Base-by-base conservation (phyloP, 1,139 yeast genomes). In the Oligophagozyma castellii region DNA sequence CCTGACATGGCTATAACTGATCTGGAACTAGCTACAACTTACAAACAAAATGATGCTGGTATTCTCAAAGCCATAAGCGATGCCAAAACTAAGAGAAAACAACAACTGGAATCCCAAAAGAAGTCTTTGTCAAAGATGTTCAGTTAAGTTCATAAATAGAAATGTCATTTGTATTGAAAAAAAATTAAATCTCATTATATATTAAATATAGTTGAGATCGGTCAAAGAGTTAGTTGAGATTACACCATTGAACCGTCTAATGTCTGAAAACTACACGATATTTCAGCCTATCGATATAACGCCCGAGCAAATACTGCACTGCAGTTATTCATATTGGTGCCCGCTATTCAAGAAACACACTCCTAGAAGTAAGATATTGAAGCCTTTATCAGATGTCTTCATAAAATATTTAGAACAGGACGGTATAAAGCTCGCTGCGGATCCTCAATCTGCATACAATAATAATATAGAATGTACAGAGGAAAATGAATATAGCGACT, bases 81-180 rank as follows among this genome's bases (percentile, higher is more conserved):
- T 28, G 75, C 80, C 22, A 71, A 70, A 49, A 54, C 55, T 27
- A 50, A 59, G 23, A 59, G 71, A 31, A 68, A 69, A 40, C 58
- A 59, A 16, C 67, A 81, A 39, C 64, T 61, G 33, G 74, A 73
- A 28, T 74, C 74, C 51, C 84, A 84, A 52, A 79, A 74, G 61
- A 80, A 79, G 44, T 89, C 94, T 2, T 73, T 81, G 63, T 60
- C 92, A 29, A 84, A 81, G 54, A 78, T 86, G 62, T 86, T 86
- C 29, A 33, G 44, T 10, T 47, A 32, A 33, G 12, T 18, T 7
- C 7, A 18, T 18, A 7, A 18, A 7, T 18, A 18, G 23, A 6
- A 18, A 18, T 18, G 10, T 18, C 8, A 18, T 18, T 18, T 10
- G 10, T 10, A 18, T 8, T 8, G 20, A 18, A 18, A 18, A 18